Conservation (phyloP, 768 basidiomycete genomes). For the Phylloporus sp. region DNA sequence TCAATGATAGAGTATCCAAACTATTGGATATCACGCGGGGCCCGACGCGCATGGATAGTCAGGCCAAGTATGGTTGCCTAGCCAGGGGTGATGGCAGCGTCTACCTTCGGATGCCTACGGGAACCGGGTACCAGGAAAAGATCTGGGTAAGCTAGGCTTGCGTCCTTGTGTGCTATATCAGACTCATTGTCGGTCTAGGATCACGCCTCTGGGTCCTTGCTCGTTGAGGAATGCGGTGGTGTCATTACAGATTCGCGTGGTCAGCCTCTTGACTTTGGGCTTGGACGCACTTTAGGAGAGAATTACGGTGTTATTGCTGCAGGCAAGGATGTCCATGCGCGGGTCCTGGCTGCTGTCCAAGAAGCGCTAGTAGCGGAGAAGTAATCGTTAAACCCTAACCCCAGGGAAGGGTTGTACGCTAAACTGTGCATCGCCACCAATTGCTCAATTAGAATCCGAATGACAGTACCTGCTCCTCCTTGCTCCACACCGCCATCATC, state of each 20-base stretch:
- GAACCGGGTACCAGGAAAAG: slow-evolving; percentile 81
- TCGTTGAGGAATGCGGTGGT: slow-evolving; percentile 89
- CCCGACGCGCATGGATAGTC: slow-evolving; percentile 88
- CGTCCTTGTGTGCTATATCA: too few species aligned
- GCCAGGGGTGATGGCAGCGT: slow-evolving; percentile 81
- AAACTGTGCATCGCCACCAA: background rate
- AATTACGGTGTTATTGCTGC: slow-evolving; percentile 89
- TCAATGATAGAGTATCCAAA: slow-evolving; percentile 70
- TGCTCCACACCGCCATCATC: background rate
- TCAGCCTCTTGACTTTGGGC: slow-evolving; percentile 73
- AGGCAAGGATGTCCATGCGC: slow-evolving; percentile 62
- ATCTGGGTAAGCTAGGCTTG: slow-evolving; percentile 72
- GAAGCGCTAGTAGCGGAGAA: slow-evolving; percentile 42
- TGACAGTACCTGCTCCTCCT: background rate
- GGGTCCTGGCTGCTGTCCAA: slow-evolving; percentile 72
- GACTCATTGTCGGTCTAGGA: slow-evolving; percentile 46
- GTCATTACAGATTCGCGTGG: slow-evolving; percentile 84
- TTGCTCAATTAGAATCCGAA: background rate
- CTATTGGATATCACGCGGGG: slow-evolving; percentile 60
- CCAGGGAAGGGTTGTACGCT: background rate
- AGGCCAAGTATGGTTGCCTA: slow-evolving; percentile 90
- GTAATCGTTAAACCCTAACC: background rate
- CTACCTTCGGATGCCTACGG: slow-evolving; percentile 78
- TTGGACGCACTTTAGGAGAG: slow-evolving; percentile 78
- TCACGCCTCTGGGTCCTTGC: slow-evolving; percentile 81